A percentile compares a stretch with the other conserved stretches of the same genome.
These are phyloP conservation scores for Sarocladiaceae sp. DNA, from an alignment of 2,329 filamentous ascomycete species.

Conservation along the genomic window DNA sequence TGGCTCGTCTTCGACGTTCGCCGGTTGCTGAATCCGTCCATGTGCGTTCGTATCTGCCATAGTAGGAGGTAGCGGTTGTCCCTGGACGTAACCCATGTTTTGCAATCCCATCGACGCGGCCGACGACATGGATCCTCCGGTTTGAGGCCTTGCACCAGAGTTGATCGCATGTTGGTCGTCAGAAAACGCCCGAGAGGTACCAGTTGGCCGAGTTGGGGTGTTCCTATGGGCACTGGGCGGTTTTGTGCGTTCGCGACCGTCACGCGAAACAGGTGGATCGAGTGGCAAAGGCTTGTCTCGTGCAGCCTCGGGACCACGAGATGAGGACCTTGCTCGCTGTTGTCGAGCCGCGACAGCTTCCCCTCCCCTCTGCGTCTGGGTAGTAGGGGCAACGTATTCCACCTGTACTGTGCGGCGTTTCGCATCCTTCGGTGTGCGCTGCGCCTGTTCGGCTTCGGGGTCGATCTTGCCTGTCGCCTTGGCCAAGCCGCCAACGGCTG, in stretches of 20 bases:
- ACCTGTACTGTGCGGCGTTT: conserved; percentile 95
- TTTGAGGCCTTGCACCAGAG: conserved; percentile 59
- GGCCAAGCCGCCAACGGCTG: conserved; percentile 55
- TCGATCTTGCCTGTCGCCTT: conserved; percentile 73
- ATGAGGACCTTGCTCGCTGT: conserved; percentile 21
- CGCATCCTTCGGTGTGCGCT: conserved; percentile 69
- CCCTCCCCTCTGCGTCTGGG: conserved; percentile 69
- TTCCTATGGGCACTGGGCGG: conserved; percentile 44
- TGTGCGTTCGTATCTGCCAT: conserved; percentile 85
- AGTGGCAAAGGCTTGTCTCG: conserved; percentile 54
- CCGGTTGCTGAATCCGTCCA: conserved; percentile 79
- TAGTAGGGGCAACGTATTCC: conserved; percentile 90
- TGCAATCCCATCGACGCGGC: conserved; percentile 57
- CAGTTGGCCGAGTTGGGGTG: conserved; percentile 17
- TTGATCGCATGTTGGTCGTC: conserved; percentile 28
- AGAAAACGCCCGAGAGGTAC: not conserved
- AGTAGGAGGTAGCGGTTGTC: conserved; percentile 79
- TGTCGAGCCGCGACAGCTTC: conserved; percentile 19
- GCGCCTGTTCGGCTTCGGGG: conserved; percentile 48
- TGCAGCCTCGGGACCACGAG: conserved; percentile 39
- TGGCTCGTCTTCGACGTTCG: conserved; percentile 54
- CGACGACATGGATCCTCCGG: conserved; percentile 73
- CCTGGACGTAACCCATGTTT: conserved; percentile 60
- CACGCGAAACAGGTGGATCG: conserved; percentile 45
- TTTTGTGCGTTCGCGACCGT: conserved; percentile 34